Percentiles rank a stretch among this genome's conserved stretches.
phyloP scores from a whole-genome alignment of 208 protist species.

The Trypanosoma caninum region DNA sequence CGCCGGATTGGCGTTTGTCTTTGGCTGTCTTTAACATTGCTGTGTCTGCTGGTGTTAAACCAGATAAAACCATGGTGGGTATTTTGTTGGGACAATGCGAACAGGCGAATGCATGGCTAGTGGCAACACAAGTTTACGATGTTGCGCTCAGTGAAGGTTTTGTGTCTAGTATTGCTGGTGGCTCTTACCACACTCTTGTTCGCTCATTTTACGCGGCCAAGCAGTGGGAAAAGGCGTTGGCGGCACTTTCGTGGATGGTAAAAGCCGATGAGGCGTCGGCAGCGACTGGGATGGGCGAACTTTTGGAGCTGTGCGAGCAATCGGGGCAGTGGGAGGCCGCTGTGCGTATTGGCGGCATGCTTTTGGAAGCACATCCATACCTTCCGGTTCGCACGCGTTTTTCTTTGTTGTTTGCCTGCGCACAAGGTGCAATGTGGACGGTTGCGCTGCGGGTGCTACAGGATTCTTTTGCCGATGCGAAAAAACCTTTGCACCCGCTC shows the following conservation, averaged over 20 bases:
- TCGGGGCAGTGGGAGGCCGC: conserved; percentile 80
- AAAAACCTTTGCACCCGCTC: conserved; percentile 58
- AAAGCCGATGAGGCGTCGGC: conserved; percentile 73
- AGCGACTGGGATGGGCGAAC: conserved; percentile 56
- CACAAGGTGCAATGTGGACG: conserved; percentile 57
- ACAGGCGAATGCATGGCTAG: conserved; percentile 56
- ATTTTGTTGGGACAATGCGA: conserved; percentile 68
- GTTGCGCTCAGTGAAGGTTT: conserved; percentile 62
- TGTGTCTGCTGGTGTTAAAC: conserved; percentile 49
- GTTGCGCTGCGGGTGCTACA: conserved; percentile 41
- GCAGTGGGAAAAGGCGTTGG: conserved; percentile 82
- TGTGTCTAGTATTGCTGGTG: conserved; percentile 50
- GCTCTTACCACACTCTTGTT: conserved; percentile 69
- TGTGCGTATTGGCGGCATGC: conserved; percentile 42
- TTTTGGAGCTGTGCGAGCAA: conserved; percentile 79
- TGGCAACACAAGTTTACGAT: conserved; percentile 73
- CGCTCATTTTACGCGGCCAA: conserved; percentile 60
- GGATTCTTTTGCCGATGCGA: conserved; percentile 50
- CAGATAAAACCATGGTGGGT: conserved; percentile 52
- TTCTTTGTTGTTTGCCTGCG: conserved; percentile 63
- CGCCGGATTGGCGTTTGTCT: conserved; percentile 56
- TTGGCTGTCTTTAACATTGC: conserved; percentile 59
- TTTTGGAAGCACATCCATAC: conserved; percentile 40
- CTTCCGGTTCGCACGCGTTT: conserved; percentile 51
- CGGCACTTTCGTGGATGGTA: conserved; percentile 83